phyloP scores from a whole-genome alignment of 768 basidiomycete genomes.

The button mushroom (Agaricus bisporus) region DNA sequence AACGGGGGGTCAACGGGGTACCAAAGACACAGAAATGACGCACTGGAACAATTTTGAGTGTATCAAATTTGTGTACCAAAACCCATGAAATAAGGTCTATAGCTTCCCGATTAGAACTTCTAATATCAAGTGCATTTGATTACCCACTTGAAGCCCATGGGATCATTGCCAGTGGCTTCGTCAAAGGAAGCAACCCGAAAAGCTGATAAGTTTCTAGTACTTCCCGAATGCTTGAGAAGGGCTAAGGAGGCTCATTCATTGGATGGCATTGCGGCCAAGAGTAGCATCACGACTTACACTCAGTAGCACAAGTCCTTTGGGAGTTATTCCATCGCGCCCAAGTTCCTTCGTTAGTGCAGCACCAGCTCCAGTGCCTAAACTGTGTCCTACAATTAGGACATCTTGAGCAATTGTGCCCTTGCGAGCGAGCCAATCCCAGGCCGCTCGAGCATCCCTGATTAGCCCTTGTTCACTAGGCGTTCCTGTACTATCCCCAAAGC shows the following conservation, averaged over 20 bases:
- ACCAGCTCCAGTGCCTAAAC: constrained; percentile 81
- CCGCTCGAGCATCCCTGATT: constrained; percentile 63
- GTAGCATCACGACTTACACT: constrained; percentile 35
- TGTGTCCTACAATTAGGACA: constrained; percentile 79
- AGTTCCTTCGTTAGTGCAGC: constrained; percentile 43
- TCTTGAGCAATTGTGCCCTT: constrained; percentile 52
- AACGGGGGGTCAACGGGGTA: constrained; percentile 16
- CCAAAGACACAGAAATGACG: background rate
- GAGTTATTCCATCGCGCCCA: constrained; percentile 33
- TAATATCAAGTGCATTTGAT: background rate
- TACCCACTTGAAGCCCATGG: constrained; percentile 60
- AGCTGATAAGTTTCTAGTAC: constrained; percentile 68
- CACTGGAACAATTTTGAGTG: constrained; percentile 57
- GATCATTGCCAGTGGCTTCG: constrained; percentile 64
- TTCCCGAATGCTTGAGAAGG: constrained; percentile 56
- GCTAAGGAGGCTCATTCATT: constrained; percentile 21
- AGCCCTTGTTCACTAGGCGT: constrained; percentile 73
- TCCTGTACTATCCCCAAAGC: constrained; percentile 84
- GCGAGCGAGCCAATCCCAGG: constrained; percentile 70
- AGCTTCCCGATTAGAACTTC: constrained; percentile 13
- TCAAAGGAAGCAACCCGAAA: constrained; percentile 61
- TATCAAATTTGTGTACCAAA: constrained; percentile 53
- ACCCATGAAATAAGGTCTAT: constrained; percentile 46
- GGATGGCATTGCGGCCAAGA: constrained; percentile 21
- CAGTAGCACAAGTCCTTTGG: constrained; percentile 45